These are phyloP conservation scores for Centella asiatica DNA, from an alignment of 129 eudicot species.

Conservation along the genomic window DNA sequence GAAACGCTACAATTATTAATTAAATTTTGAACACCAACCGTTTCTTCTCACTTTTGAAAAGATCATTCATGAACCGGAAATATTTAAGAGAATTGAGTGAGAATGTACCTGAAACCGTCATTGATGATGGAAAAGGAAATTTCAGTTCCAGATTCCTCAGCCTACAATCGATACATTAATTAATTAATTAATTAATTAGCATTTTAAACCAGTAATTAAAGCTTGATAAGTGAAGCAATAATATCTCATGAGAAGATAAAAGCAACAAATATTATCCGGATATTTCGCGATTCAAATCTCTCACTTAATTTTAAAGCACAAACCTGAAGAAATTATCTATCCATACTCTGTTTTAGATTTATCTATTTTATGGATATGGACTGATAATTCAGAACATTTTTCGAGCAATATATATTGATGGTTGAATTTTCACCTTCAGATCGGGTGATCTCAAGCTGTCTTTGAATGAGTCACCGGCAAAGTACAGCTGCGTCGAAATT, in stretches of 20 bases:
- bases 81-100: neutral
- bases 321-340: no score
- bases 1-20: slow-evolving; percentile 16
- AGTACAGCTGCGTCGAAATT: slow-evolving; percentile 9
- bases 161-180: slow-evolving; percentile 36
- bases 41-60: neutral
- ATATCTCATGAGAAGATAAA: no score
- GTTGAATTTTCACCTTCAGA: slow-evolving; percentile 34
- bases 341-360: neutral
- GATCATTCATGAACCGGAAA: neutral
- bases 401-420: neutral
- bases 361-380: neutral
- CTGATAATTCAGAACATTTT: no score
- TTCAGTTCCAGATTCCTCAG: slow-evolving; percentile 33
- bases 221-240: neutral
- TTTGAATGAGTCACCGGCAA: slow-evolving; percentile 5
- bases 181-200: no score
- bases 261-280: no score
- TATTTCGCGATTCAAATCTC: neutral
- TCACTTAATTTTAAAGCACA: neutral
- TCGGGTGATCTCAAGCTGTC: slow-evolving; percentile 19
- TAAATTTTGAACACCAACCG: neutral
- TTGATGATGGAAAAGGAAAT: slow-evolving; percentile 25
- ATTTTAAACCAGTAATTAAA: slow-evolving; percentile 1
- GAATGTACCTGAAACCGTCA: slow-evolving; percentile 49